Percentiles rank a stretch among this genome's conserved stretches.
These are phyloP conservation scores for Moelleriella libera DNA, from an alignment of 2,329 filamentous ascomycete species.

Conservation along the genomic window DNA sequence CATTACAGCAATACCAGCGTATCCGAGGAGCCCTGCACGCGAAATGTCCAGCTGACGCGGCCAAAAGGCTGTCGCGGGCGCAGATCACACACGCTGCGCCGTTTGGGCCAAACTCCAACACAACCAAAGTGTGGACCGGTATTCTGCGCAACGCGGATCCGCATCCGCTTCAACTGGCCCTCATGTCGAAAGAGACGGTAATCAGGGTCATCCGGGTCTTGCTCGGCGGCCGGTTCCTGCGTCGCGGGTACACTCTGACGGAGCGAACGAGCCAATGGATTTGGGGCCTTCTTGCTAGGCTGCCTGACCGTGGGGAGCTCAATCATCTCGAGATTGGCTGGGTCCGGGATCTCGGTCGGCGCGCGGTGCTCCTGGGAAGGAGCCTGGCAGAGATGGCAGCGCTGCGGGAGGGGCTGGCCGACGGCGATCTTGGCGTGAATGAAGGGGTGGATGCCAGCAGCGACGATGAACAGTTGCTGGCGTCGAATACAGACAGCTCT, in stretches of 20 bases:
- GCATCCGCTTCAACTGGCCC: conserved; percentile 41
- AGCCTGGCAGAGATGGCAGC: conserved; percentile 39
- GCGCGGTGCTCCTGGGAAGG: conserved; percentile 48
- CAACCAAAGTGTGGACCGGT: conserved; percentile 35
- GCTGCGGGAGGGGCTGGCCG: conserved; percentile 26
- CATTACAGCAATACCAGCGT: conserved; percentile 49
- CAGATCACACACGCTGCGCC: conserved; percentile 41
- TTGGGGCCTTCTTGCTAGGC: conserved; percentile 66
- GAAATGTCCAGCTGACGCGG: conserved; percentile 34
- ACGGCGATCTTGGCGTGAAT: conserved; percentile 24
- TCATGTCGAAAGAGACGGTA: conserved; percentile 53
- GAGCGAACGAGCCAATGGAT: conserved; percentile 67
- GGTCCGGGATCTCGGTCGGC: conserved; percentile 66
- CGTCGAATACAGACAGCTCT: conserved; percentile 11
- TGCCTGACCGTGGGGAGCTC: conserved; percentile 62
- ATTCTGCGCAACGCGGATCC: conserved; percentile 40
- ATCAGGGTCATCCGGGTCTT: conserved; percentile 54
- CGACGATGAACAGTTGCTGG: conserved; percentile 21
- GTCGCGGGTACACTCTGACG: conserved; percentile 42
- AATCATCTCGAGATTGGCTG: conserved; percentile 61
- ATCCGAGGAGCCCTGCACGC: conserved; percentile 49
- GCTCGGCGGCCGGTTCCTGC: conserved; percentile 49
- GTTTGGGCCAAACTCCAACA: conserved; percentile 35
- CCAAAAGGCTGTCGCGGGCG: conserved; percentile 36
- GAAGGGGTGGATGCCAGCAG: conserved; percentile 33